Evolutionary conservation across 2,329 filamentous ascomycete species (phyloP), one percentile per base, ranked within the genome.

Genomic region (Dothideomycetes sp.): DNA sequence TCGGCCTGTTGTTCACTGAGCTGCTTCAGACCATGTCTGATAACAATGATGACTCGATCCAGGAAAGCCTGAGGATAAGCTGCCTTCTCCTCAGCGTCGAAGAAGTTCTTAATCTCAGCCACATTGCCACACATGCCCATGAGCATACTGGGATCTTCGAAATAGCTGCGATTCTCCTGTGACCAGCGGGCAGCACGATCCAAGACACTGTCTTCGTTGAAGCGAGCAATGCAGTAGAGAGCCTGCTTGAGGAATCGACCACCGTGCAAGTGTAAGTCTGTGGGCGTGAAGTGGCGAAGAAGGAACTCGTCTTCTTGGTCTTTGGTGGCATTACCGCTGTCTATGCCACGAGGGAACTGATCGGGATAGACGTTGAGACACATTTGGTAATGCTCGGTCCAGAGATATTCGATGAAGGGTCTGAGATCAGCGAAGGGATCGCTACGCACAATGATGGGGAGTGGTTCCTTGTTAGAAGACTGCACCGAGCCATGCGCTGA

Each of bases 181-280:
- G 52, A 53, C 45, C 45, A 46, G 10, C 48, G 38, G 23, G 47
- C 49, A 13, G 56, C 46, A 9, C 25, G 33, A n/a, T 51, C 51
- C 16, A 57, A 38, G 22, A 53, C 50, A 9, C 29, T 29, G 15
- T 55, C 33, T 17, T 49, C 39, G 34, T 61, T 61, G 44, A 47
- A 58, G n/a, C 51, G 18, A 2, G 58, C 56, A 41, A 53, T 51
- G 18, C 37, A 48, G 40, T 52, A 53, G 47, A 54, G 58, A 12
- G 52, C 57, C 33, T 59, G 53, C 48, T 59, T 59, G 36, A 61
- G 49, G 34, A 61, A 61, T n/a, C 48, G 41, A 23, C 48, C 49
- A 28, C 56, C 53, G 42, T 56, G 55, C 43, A 52, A 44, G 35
- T 51, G 49, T 29, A 54, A 48, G 16, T 57, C 54, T 12, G 38